Base-by-base conservation (phyloP, 2,329 filamentous ascomycete genomes). In the Aspergillus brunneoviolaceus region DNA sequence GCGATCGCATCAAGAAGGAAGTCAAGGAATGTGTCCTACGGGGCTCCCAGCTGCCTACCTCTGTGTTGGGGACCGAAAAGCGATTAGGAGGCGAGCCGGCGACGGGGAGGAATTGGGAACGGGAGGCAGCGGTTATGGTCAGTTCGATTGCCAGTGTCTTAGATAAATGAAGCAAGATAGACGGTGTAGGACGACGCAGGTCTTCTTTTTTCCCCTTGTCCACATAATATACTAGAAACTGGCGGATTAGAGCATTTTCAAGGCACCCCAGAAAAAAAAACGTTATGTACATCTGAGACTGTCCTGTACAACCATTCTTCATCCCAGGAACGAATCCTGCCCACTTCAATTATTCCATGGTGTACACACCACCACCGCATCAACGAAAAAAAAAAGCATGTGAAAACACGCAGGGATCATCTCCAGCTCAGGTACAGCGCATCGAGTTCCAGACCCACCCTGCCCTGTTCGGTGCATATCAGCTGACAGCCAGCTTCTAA, bases 61-160 rank as follows among this genome's bases (percentile, higher is more conserved):
- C 72, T 25, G 71, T 81, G 0, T 71, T 86, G 9, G 72, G 75
- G 12, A 80, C 76, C 60, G 78, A 75, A 48, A 85, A 73, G 70
- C 69, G 82, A 80, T 59, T 63, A 61, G 61, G 69, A 65, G 61
- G 80, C 73, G 76, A 82, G 48, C 71, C 78, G n/a, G 77, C 78
- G 12, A 79, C 79, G 63, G 77, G 74, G 63, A 81, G 79, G 6
- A 84, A 80, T 58, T 97, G 92, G 91, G 94, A 97, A 70, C 85
- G 94, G 45, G 95, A 98, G 77, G 89, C 93, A 51, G 92, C 93
- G 1, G 93, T 98, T 51, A 97, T 98, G 94, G 90, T 96, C 48
- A 89, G 90, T 55, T 91, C 91, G 68, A 87, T 97, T 5, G 82
- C 92, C 53, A 83, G 84, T n/a, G 74, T 77, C n/a, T 64, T 85